Evolutionary conservation across 805 yeast species (phyloP), one percentile per base, ranked within the genome.

Genomic region (Priceomyces haplophilus): DNA sequence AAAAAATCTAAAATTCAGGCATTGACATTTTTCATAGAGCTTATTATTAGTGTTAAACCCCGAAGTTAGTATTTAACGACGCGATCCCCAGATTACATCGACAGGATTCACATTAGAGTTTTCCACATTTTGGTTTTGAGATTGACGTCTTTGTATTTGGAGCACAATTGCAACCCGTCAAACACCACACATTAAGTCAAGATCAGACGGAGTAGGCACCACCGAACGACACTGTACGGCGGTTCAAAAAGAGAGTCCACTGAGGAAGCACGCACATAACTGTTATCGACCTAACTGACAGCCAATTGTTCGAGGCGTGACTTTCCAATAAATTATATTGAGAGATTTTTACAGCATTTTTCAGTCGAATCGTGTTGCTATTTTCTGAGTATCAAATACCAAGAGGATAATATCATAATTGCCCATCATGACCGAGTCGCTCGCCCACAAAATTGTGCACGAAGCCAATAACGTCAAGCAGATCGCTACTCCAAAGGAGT

Each of bases 391-490:
- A 27, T 4, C 31, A 27, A 12, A 7, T 27, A 27, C 31, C 8
- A 27, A n/a, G 31, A 27, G n/a, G 7, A 27, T 5, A 12, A 27
- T 5, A 27, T 27, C 15, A 27, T 8, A 7, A 8, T 21, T 21
- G 24, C 8, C 31, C 18, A 41, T 15, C 29, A 63, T 62, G 66
- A 62, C 62, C 45, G 43, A 52, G 34, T 47, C 55, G 41, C 50
- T 52, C 33, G 44, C 47, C 23, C 81, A 77, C 54, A 41, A 65
- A 38, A 76, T 78, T 42, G 85, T 79, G 41, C 84, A 79, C 56
- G 85, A 80, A 64, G 84, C 84, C 51, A 79, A 80, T 61, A 63
- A 69, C 42, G 66, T 75, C 45, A 55, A 52, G 34, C 66, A 71
- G 37, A 74, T 75, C 54, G 75, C 66, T 43, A 78, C 83, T 31